Conservation (phyloP, 2,329 filamentous ascomycete genomes). For the Hypoxylon rubiginosum region DNA sequence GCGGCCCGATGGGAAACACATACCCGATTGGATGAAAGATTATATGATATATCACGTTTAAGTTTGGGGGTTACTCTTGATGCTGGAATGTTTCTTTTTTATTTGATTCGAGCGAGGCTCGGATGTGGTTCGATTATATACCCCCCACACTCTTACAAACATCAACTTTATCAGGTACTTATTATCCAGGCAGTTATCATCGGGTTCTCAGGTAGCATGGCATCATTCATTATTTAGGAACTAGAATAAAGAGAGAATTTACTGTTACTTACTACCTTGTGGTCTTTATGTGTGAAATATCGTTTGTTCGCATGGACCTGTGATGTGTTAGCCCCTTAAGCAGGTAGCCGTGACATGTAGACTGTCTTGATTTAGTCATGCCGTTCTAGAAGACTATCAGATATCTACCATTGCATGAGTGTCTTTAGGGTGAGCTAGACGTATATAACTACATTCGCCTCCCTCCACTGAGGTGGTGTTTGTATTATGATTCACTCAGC, state of each 20-base stretch:
- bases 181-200: neutral
- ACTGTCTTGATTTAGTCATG: no score
- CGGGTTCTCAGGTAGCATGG: constrained; percentile 11
- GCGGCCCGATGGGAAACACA: neutral
- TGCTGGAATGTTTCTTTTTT: constrained; percentile 18
- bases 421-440: no score
- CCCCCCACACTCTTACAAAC: constrained; percentile 17
- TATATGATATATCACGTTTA: constrained; percentile 27
- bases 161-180: no score
- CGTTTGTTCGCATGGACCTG: neutral
- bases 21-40: constrained; percentile 17
- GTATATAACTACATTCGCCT: no score
- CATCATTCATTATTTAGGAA: constrained; percentile 22
- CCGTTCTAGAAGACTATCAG: no score
- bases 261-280: neutral
- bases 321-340: no score
- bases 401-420: no score
- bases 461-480: no score
- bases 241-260: constrained; percentile 6
- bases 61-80: constrained; percentile 9
- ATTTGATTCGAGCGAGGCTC: constrained; percentile 6
- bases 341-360: no score
- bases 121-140: constrained; percentile 29
- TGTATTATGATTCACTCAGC: no score
- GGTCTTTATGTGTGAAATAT: neutral